Evolutionary conservation across 495 filamentous ascomycete species (phyloP), one percentile per base, ranked within the genome.

Genomic region (Annulohypoxylon moriforme): DNA sequence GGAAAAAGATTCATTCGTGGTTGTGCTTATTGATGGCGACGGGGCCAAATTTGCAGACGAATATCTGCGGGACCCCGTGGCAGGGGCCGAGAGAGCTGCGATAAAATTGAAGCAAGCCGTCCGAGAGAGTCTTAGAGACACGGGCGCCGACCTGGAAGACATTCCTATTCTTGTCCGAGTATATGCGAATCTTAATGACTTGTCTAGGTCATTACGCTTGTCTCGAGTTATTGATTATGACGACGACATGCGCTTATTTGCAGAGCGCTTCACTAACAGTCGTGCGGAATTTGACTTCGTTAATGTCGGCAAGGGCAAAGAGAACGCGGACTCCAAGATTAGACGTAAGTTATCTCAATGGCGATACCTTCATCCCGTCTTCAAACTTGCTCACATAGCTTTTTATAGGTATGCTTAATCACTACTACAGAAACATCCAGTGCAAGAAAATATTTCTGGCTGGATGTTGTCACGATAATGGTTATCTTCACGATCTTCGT

Each of bases 301-400:
- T 75, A 78, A 78, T 56, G 76, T 78, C 34, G 76, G 76, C 56
- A 78, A 78, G 38, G 76, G 76, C 52, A 78, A 78, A 60, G 76
- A 78, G 70, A 78, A 78, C 24, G 61, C 74, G 3, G 76, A 78
- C 64, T 76, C 76, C 46, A 78, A 78, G 56, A 76, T 78, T 67
- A 73, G 76, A 76, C 69, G 76, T 78, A 53, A 59, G 76, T n/a
- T n/a, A 72, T 22, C 16, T 38, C 9, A 22, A 46, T 2, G 20
- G 3, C 33, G 18, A 20, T 22, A 24, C 6, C 13, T 34, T 44
- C 24, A 6, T 60, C 18, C n/a, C 14, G n/a, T 4, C 13, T 44
- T 34, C 31, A 24, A 14, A 6, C 25, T 56, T 68, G 9, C 68
- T 71, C 22, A 69, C 44, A 0, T 47, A 8, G 25, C 1, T 73